Evolutionary conservation across 805 yeast species (phyloP).

Genomic region (Ogataea angusta): DNA sequence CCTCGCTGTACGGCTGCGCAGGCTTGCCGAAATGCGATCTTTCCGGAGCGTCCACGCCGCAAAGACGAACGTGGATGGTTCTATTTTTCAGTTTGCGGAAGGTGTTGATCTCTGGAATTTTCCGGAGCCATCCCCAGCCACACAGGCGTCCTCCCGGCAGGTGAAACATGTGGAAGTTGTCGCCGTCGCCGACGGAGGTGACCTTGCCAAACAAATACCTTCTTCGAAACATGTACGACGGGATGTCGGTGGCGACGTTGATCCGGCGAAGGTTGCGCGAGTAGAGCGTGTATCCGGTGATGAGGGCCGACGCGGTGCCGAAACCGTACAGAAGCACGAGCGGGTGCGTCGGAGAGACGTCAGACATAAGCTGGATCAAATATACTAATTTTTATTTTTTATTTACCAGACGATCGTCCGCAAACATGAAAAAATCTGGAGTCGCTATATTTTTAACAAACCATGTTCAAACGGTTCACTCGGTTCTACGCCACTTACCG

Average conservation of each 20-base stretch:
- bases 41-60: slow-evolving; percentile 98
- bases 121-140: slow-evolving; percentile 94
- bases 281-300: slow-evolving; percentile 45
- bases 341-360: slow-evolving; percentile 27
- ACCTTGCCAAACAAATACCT: slow-evolving; percentile 65
- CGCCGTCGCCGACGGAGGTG: slow-evolving; percentile 93
- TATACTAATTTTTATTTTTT: background rate
- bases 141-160: slow-evolving; percentile 85
- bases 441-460: background rate
- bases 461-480: slow-evolving; percentile 4
- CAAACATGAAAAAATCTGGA: background rate
- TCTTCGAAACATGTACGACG: slow-evolving; percentile 40
- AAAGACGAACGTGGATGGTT: slow-evolving; percentile 77
- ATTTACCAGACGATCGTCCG: slow-evolving; percentile 1
- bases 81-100: slow-evolving; percentile 48
- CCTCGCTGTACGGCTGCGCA: slow-evolving; percentile 83
- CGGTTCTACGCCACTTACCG: slow-evolving; percentile 21
- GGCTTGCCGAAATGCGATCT: slow-evolving; percentile 91
- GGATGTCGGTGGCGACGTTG: slow-evolving; percentile 49
- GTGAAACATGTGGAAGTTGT: slow-evolving; percentile 88
- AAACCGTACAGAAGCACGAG: slow-evolving; percentile 29
- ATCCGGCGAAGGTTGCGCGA: slow-evolving; percentile 46
- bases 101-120: slow-evolving; percentile 52
- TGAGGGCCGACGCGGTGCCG: slow-evolving; percentile 31
- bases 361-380: slow-evolving; percentile 3